Evolutionary conservation across 306 rosid species (phyloP), one percentile per base, ranked within the genome.

Genomic region (Leucaena leucocephala): DNA sequence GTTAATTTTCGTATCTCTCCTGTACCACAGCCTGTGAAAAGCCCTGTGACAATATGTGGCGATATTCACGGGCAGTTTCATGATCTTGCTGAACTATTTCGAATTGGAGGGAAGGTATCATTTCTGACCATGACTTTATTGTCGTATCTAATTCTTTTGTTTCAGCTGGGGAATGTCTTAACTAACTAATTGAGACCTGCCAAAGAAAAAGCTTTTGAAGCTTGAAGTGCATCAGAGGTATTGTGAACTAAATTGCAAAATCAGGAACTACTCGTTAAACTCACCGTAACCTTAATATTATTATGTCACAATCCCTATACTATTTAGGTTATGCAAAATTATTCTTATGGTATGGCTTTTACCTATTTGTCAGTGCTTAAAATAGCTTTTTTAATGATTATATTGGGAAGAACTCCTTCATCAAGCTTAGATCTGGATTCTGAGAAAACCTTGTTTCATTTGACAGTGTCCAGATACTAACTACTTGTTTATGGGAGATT

Each of bases 11-110:
- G 44, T 80, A 40, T 69, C 74, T 43, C 54, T 83, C 65, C 40
- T 87, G 78, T 82, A 40, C 76, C 48, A 58, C 97, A 95, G 99
- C 99, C 99, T 84, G 99, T 95, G 86, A 91, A 90, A 89, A 95
- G 99, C 91, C 99, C 99, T 0, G 99, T 95, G 84, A 95, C 99
- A 78, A 92, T 95, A 72, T 95, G 99, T 83, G 99, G 99, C 0
- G 99, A 95, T 88, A 95, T 95, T 80, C 99, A 95, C 77, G 99
- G 99, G 82, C 99, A 95, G 84, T 95, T 95, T 85, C 99, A 95
- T 46, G 99, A 95, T 86, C 98, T 95, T 84, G 99, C 99, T 76
- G 99, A 95, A 81, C 96, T 95, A 81, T 95, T 95, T 81, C 98
- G 89, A 80, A 95, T 95, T 81, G 99, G 99, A 84, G 99, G 99